phyloP scores from a whole-genome alignment of 768 basidiomycete genomes.

The Hygrophorus russula region DNA sequence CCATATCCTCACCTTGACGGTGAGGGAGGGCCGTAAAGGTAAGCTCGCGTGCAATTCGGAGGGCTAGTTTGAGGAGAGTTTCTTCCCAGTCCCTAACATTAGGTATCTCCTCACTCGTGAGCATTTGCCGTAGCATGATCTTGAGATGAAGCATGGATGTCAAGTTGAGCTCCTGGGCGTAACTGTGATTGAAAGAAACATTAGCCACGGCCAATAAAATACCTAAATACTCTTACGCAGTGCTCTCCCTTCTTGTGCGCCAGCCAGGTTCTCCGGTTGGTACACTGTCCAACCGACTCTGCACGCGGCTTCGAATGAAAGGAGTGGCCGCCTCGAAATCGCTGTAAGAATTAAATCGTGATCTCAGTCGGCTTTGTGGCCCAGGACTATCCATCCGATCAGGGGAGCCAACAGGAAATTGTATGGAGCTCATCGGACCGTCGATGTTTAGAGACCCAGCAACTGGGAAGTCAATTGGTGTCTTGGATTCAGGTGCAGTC shows the following conservation, averaged over 20 bases:
- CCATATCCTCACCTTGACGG: conserved; percentile 86
- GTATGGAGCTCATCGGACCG: conserved; percentile 56
- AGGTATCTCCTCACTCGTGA: conserved; percentile 72
- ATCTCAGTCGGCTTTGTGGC: conserved; percentile 35
- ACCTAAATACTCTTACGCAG: conserved; percentile 48
- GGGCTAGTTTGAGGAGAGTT: conserved; percentile 66
- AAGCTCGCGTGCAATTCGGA: conserved; percentile 78
- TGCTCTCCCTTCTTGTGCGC: conserved; percentile 82
- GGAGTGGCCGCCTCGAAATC: conserved; percentile 67
- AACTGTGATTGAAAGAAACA: conserved; percentile 29
- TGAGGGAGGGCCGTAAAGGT: conserved; percentile 63
- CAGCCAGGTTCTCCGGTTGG: conserved; percentile 58
- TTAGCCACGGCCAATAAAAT: conserved; percentile 5
- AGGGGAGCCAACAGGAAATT: conserved; percentile 73
- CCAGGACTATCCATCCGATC: conserved; percentile 57
- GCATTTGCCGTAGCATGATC: conserved; percentile 84
- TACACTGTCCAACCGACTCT: conserved; percentile 59
- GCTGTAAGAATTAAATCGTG: conserved; percentile 59
- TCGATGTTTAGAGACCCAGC: conserved; percentile 40
- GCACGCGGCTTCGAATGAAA: conserved; percentile 77
- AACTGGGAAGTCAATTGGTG: conserved; percentile 47
- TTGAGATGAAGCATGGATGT: conserved; percentile 86
- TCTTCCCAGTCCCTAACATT: conserved; percentile 85
- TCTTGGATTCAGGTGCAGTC: conserved; percentile 31
- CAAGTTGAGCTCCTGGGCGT: conserved; percentile 73